These are phyloP conservation scores for Halenospora varia DNA, from an alignment of 495 filamentous ascomycete genomes.

Conservation along the genomic window DNA sequence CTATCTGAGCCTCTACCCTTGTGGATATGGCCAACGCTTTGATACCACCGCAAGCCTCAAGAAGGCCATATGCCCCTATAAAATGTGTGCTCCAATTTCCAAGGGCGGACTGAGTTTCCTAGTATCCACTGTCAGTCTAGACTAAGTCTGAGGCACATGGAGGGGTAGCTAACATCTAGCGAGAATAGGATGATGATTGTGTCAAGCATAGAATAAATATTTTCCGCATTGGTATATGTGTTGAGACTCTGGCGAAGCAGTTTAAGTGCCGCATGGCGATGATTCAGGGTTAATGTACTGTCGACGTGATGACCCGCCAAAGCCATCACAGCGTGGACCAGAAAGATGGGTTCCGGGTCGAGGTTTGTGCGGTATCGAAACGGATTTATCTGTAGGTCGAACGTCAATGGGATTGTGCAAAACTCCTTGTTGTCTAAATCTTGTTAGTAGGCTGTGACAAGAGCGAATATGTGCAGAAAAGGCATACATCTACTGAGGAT, in stretches of 20 bases:
- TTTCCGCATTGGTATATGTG: background rate
- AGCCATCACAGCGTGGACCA: background rate
- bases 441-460: background rate
- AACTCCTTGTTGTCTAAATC: slow-evolving; percentile 2
- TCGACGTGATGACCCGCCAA: background rate
- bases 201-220: background rate
- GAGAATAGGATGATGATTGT: slow-evolving; percentile 11
- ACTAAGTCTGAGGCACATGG: background rate
- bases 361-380: background rate
- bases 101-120: slow-evolving; percentile 11
- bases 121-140: slow-evolving; percentile 2
- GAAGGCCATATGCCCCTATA: slow-evolving; percentile 5
- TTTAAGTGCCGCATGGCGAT: background rate
- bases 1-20: slow-evolving; percentile 26
- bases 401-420: slow-evolving; percentile 2
- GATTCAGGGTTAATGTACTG: background rate
- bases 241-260: background rate
- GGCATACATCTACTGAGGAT: background rate
- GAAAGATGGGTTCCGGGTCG: background rate
- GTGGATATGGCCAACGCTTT: background rate
- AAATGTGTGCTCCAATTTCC: slow-evolving; percentile 15
- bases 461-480: background rate
- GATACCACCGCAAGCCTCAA: slow-evolving; percentile 7
- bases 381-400: background rate
- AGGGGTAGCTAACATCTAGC: slow-evolving; percentile 9